These are phyloP conservation scores for Fusarium marasasianum DNA, from an alignment of 2,329 filamentous ascomycete species.

Conservation along the genomic window DNA sequence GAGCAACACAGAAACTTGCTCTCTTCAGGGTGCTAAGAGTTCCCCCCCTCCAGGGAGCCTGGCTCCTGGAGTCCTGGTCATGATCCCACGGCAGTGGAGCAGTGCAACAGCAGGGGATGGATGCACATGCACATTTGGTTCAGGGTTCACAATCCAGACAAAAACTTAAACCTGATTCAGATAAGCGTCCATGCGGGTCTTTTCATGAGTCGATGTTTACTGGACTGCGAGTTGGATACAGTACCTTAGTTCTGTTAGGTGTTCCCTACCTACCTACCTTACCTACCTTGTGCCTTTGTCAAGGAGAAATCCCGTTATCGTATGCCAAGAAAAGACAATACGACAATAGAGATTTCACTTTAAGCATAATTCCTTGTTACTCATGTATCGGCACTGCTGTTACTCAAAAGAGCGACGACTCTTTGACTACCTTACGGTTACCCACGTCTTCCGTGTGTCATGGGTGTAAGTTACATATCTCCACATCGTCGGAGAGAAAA, in stretches of 20 bases:
- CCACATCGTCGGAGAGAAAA: background rate
- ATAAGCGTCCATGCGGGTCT: background rate
- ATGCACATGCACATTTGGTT: conserved; percentile 1
- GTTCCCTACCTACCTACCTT: background rate
- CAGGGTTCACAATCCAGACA: background rate
- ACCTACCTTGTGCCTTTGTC: background rate
- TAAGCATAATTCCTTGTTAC: background rate
- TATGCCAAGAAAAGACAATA: background rate
- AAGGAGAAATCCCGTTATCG: background rate
- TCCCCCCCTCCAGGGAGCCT: conserved; percentile 4
- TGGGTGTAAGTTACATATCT: background rate
- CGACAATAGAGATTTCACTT: background rate
- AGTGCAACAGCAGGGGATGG: conserved; percentile 11
- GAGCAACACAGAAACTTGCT: background rate
- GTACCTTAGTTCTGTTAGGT: background rate
- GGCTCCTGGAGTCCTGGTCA: conserved; percentile 17
- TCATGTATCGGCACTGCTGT: background rate
- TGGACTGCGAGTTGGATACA: background rate
- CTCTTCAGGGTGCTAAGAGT: background rate
- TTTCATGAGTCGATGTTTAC: background rate
- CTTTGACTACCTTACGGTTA: background rate
- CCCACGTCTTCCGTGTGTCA: conserved; percentile 7
- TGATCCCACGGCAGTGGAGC: conserved; percentile 33
- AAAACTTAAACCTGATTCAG: conserved; percentile 17
- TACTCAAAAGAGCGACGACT: background rate